phyloP scores from a whole-genome alignment of 1,284 basidiomycete species.

The Puccinia horiana region DNA sequence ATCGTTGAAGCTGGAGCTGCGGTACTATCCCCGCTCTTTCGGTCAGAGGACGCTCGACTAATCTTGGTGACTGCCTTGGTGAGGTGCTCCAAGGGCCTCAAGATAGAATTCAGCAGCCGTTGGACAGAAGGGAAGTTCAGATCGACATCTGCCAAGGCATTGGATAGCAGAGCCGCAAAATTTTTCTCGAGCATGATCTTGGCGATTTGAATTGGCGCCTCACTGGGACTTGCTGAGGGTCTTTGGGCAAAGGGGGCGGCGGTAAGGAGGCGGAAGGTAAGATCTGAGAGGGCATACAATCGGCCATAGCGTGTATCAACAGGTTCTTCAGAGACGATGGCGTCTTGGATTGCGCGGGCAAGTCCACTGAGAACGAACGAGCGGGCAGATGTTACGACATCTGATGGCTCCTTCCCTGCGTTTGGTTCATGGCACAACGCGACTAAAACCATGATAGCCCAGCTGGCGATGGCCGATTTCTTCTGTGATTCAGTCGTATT shows the following conservation, averaged over 20 bases:
- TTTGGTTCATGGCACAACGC: conserved; percentile 84
- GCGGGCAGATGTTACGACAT: conserved; percentile 79
- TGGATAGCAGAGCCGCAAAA: conserved; percentile 85
- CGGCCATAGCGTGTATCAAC: conserved; percentile 82
- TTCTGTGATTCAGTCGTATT: conserved; percentile 56
- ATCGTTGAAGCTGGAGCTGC: conserved; percentile 58
- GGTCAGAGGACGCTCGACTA: conserved; percentile 70
- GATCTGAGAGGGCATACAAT: conserved; percentile 79
- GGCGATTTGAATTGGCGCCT: conserved; percentile 85
- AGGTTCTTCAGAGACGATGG: conserved; percentile 66
- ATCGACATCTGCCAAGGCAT: conserved; percentile 86
- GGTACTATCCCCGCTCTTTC: conserved; percentile 62
- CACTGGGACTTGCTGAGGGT: conserved; percentile 61
- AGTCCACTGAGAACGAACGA: conserved; percentile 88
- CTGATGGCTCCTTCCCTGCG: conserved; percentile 71
- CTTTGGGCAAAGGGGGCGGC: conserved; percentile 68
- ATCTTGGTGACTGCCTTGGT: conserved; percentile 97
- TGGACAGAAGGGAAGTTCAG: conserved; percentile 92
- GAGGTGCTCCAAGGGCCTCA: conserved; percentile 87
- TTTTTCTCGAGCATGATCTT: conserved; percentile 99
- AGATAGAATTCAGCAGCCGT: conserved; percentile 76
- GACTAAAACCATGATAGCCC: conserved; percentile 88
- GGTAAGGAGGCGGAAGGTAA: conserved; percentile 83
- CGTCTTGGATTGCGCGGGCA: conserved; percentile 82
- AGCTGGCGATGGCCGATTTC: conserved; percentile 61